Conservation (phyloP, 2,329 filamentous ascomycete species). For the Monosporascus sp. region DNA sequence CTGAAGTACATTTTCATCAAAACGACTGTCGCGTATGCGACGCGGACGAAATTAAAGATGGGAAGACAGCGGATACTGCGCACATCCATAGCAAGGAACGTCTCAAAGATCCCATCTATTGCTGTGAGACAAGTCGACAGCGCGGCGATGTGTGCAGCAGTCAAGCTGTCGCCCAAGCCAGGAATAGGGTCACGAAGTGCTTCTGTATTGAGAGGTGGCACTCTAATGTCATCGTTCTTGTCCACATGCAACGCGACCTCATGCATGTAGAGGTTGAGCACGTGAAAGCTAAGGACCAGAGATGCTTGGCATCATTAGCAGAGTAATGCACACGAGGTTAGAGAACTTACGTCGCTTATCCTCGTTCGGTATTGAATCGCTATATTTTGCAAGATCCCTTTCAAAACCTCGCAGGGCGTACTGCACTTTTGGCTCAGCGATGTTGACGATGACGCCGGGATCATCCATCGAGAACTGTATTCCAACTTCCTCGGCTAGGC, state of each 20-base stretch:
- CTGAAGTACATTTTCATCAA: slow-evolving; percentile 71
- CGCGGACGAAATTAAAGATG: slow-evolving; percentile 65
- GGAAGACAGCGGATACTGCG: slow-evolving; percentile 58
- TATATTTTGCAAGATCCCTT: slow-evolving; percentile 57
- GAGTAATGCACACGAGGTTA: neutral
- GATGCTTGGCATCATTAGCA: slow-evolving; percentile 40
- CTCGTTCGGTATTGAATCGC: slow-evolving; percentile 45
- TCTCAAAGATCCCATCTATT: slow-evolving; percentile 61
- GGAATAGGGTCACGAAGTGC: slow-evolving; percentile 37
- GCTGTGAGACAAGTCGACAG: slow-evolving; percentile 62
- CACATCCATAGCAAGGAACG: slow-evolving; percentile 57
- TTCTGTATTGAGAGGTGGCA: slow-evolving; percentile 39
- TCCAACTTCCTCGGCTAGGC: slow-evolving; percentile 63
- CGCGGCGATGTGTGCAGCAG: slow-evolving; percentile 59
- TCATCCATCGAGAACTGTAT: slow-evolving; percentile 65
- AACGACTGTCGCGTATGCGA: slow-evolving; percentile 66
- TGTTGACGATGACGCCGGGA: slow-evolving; percentile 43
- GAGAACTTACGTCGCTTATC: slow-evolving; percentile 49
- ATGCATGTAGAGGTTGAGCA: slow-evolving; percentile 68
- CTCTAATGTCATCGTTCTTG: slow-evolving; percentile 44
- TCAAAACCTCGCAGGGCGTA: slow-evolving; percentile 61
- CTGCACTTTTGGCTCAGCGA: slow-evolving; percentile 59
- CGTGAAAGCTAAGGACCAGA: slow-evolving; percentile 57
- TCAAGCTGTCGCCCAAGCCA: slow-evolving; percentile 33
- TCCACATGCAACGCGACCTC: slow-evolving; percentile 68